Conservation (phyloP, 2,329 filamentous ascomycete genomes). For the Rhinocladiella mackenziei region DNA sequence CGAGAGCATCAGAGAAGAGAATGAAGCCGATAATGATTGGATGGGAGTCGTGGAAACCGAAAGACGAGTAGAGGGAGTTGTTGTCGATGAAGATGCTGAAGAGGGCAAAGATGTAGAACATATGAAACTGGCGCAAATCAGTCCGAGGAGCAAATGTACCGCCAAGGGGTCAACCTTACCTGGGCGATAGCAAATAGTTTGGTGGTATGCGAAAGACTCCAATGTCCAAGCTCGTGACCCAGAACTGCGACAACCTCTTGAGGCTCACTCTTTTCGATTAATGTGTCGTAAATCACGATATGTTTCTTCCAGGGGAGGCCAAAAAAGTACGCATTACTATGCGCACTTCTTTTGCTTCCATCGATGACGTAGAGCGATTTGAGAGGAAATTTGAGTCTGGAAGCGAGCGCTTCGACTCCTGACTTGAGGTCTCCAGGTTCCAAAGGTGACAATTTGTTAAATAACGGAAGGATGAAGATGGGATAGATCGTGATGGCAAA, state of each 20-base stretch:
- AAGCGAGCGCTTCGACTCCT: slow-evolving; percentile 77
- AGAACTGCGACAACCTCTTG: slow-evolving; percentile 93
- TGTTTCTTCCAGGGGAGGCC: slow-evolving; percentile 99
- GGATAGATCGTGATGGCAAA: slow-evolving; percentile 97
- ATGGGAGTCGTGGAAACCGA: slow-evolving; percentile 77
- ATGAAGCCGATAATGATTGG: slow-evolving; percentile 97
- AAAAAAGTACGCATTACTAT: slow-evolving; percentile 94
- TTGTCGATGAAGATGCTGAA: slow-evolving; percentile 99
- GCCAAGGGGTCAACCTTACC: slow-evolving; percentile 47
- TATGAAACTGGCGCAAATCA: slow-evolving; percentile 61
- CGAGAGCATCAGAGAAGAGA: slow-evolving; percentile 92
- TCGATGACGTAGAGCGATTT: slow-evolving; percentile 93
- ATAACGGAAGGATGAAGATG: slow-evolving; percentile 85
- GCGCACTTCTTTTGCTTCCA: slow-evolving; percentile 79
- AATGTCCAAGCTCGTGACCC: slow-evolving; percentile 94
- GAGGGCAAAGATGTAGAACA: slow-evolving; percentile 93
- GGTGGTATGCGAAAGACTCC: slow-evolving; percentile 92
- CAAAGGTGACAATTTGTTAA: slow-evolving; percentile 96
- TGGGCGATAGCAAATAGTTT: slow-evolving; percentile 82
- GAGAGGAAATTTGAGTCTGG: slow-evolving; percentile 83
- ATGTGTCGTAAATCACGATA: slow-evolving; percentile 97
- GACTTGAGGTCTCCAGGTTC: slow-evolving; percentile 83
- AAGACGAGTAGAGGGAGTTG: slow-evolving; percentile 79
- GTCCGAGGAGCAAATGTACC: slow-evolving; percentile 2
- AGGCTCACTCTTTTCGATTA: slow-evolving; percentile 90